Base-by-base conservation (phyloP, 2,329 filamentous ascomycete genomes). In the Aspergillus aculeatus region DNA sequence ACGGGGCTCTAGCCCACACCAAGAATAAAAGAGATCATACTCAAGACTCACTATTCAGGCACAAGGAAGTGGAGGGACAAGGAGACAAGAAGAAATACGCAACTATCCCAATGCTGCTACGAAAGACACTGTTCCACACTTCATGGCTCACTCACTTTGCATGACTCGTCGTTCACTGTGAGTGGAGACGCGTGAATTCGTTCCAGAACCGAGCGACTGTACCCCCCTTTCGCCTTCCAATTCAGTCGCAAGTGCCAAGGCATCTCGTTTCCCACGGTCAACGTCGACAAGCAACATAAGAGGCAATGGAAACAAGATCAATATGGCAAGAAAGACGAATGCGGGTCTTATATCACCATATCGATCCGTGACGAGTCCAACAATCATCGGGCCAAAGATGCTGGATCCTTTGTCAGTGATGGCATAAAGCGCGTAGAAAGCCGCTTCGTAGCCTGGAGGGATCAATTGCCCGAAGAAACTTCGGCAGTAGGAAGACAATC, bases 391-490 rank as follows among this genome's bases (percentile, higher is more conserved):
- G 0, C 95, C 95, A 75, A 99, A 97, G 2, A 98, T 83, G 71
- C 91, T 96, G 23, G 90, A 95, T 1, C 94, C 93, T 76, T 99
- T 99, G 75, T 99, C 95, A 1, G 95, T 98, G 64, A 98, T 97
- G 38, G 95, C 95, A 72, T 98, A 99, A 1, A 99, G 82, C 0
- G 94, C 93, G 73, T 96, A 99, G 72, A 99, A 99, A 0, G 94
- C 93, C 0, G 95, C 93, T 77, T 99, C 95, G 31, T 90, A 96
- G 4, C 95, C 95, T 0, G 92, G 91, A 1, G 95, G 95, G 57
- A 99, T 96, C 58, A 99, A 83, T 75, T 98, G 93, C 44, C 92
- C 93, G 72, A 91, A 99, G 4, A 99, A 82, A 62, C 91, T 93
- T 47, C 95, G 89, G 72, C 95, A 98, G 76, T 98, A 97, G 24